These are phyloP conservation scores for Angophora floribunda DNA, from an alignment of 345 rosid genomes.

Conservation along the genomic window DNA sequence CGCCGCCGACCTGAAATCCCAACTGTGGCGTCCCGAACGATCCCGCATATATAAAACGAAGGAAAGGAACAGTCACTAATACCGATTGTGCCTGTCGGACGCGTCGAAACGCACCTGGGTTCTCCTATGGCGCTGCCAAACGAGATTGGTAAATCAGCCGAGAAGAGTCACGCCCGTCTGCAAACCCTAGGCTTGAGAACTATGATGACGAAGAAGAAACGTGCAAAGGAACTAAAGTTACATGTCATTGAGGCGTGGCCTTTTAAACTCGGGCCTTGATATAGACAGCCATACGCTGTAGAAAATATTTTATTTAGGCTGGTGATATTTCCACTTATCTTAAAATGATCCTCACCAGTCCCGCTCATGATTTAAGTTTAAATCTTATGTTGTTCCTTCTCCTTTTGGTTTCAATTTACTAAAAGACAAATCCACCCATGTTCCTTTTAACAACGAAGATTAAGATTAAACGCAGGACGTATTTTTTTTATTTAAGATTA, in stretches of 20 bases:
- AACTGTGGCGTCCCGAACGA: neutral
- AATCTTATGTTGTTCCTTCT: neutral
- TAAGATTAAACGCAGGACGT: neutral
- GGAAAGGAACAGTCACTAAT: neutral
- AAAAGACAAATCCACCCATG: neutral
- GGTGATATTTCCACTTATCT: neutral
- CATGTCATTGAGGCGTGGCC: neutral
- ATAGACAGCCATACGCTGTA: neutral
- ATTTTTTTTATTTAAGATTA: neutral
- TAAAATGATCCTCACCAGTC: too few species aligned
- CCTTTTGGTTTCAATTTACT: neutral
- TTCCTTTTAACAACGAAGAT: neutral
- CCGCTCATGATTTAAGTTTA: too few species aligned
- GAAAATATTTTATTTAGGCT: neutral
- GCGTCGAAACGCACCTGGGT: neutral
- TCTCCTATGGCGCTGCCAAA: neutral
- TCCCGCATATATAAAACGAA: neutral
- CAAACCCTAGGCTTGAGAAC: neutral
- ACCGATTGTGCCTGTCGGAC: neutral
- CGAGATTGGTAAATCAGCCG: neutral
- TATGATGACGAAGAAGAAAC: neutral
- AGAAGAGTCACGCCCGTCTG: neutral
- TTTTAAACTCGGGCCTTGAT: neutral
- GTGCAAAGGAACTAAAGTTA: neutral
- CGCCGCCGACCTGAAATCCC: neutral